Conservation (phyloP, 2,329 filamentous ascomycete genomes). For the Shiraia sp. region DNA sequence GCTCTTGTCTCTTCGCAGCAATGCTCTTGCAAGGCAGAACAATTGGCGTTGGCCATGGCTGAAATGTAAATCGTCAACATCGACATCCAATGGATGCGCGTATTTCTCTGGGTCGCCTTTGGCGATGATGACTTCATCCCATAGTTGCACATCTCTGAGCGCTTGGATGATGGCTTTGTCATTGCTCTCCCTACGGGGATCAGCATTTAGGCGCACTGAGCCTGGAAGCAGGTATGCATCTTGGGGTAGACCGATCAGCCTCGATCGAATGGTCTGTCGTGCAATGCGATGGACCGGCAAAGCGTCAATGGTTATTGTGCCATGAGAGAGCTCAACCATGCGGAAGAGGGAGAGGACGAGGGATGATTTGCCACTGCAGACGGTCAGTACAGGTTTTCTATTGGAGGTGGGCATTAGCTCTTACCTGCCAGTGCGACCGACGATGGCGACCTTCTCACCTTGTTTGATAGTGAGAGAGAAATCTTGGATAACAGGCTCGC, state of each 20-base stretch:
- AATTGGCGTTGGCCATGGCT: slow-evolving; percentile 63
- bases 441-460: slow-evolving; percentile 57
- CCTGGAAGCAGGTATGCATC: slow-evolving; percentile 56
- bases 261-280: slow-evolving; percentile 51
- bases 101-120: slow-evolving; percentile 37
- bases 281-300: slow-evolving; percentile 52
- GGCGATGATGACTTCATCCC: slow-evolving; percentile 40
- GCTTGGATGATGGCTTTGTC: slow-evolving; percentile 49
- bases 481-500: slow-evolving; percentile 48
- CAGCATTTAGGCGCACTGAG: slow-evolving; percentile 54
- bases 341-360: slow-evolving; percentile 55
- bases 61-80: slow-evolving; percentile 37
- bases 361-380: slow-evolving; percentile 55
- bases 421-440: slow-evolving; percentile 58
- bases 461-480: slow-evolving; percentile 52
- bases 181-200: slow-evolving; percentile 46
- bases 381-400: slow-evolving; percentile 27
- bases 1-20: slow-evolving; percentile 48
- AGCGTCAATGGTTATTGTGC: slow-evolving; percentile 53
- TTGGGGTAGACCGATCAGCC: slow-evolving; percentile 55
- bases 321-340: slow-evolving; percentile 51
- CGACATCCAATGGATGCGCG: slow-evolving; percentile 35
- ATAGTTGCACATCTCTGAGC: slow-evolving; percentile 53
- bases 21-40: slow-evolving; percentile 64
- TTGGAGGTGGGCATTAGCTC: slow-evolving; percentile 5